phyloP scores from a whole-genome alignment of 2,329 filamentous ascomycete species.

The Xylariaceae sp. region DNA sequence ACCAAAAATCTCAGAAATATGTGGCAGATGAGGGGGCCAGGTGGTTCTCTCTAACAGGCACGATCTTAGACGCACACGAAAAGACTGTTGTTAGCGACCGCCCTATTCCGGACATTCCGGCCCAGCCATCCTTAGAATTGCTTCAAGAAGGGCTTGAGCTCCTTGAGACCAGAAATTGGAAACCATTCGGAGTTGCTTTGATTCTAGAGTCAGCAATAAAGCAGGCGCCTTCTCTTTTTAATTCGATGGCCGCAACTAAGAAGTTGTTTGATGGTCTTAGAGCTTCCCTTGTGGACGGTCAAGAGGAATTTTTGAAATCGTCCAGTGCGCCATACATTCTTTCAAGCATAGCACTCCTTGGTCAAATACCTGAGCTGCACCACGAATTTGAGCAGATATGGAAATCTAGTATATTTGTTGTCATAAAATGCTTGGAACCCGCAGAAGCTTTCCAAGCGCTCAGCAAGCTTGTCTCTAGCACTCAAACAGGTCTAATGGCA shows the following conservation, averaged over 20 bases:
- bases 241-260: slow-evolving; percentile 33
- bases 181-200: slow-evolving; percentile 61
- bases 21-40: slow-evolving; percentile 70
- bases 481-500: slow-evolving; percentile 47
- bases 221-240: slow-evolving; percentile 51
- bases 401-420: slow-evolving; percentile 49
- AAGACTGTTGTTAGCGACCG: slow-evolving; percentile 29
- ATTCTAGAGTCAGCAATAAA: slow-evolving; percentile 50
- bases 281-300: slow-evolving; percentile 59
- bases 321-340: slow-evolving; percentile 72
- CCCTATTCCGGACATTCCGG: slow-evolving; percentile 39
- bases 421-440: slow-evolving; percentile 45
- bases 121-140: slow-evolving; percentile 41
- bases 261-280: slow-evolving; percentile 52
- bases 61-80: slow-evolving; percentile 48
- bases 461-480: slow-evolving; percentile 54
- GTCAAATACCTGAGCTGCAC: slow-evolving; percentile 48
- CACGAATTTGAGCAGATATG: slow-evolving; percentile 50
- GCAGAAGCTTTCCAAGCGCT: slow-evolving; percentile 45
- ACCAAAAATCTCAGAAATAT: slow-evolving; percentile 71
- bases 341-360: slow-evolving; percentile 65
- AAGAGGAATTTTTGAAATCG: slow-evolving; percentile 67
- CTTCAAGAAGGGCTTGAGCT: slow-evolving; percentile 48
- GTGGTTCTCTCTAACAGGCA: slow-evolving; percentile 66
- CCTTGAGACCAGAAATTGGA: slow-evolving; percentile 58